phyloP scores from a whole-genome alignment of 352 stramenopile genomes.

The Globisporangium rhizosaccharum region DNA sequence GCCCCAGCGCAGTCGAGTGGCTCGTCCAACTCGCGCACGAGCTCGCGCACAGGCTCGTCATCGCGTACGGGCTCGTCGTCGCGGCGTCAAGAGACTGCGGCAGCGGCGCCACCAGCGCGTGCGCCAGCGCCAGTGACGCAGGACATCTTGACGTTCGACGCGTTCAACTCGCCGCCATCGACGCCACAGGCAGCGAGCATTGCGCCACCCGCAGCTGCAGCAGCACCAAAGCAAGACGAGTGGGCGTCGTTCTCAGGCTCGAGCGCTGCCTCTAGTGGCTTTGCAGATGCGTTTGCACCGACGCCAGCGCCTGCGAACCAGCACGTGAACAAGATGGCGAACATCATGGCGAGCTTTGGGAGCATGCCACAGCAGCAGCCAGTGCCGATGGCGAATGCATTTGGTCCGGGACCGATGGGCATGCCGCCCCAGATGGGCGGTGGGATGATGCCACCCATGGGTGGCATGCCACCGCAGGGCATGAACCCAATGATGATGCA shows the following conservation, averaged over 20 bases:
- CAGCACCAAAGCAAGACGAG: constrained; percentile 50
- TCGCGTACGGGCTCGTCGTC: constrained; percentile 26
- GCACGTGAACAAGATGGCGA: constrained; percentile 74
- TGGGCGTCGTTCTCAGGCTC: constrained; percentile 70
- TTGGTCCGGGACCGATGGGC: constrained; percentile 17
- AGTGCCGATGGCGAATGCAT: constrained; percentile 22
- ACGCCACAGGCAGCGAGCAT: constrained; percentile 18
- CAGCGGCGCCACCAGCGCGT: constrained; percentile 12
- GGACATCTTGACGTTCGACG: constrained; percentile 74
- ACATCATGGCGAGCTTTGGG: constrained; percentile 86
- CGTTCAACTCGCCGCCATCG: constrained; percentile 39
- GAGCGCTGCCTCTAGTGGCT: constrained; percentile 25
- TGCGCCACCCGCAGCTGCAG: constrained; percentile 4
- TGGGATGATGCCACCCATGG: constrained; percentile 30
- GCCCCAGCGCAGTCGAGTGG: constrained; percentile 10
- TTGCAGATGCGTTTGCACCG: constrained; percentile 39
- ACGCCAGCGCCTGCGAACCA: constrained; percentile 32
- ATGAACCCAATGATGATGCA: constrained; percentile 42
- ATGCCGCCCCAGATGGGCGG: constrained; percentile 44
- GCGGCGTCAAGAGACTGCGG: constrained; percentile 28
- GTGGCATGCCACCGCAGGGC: constrained; percentile 12
- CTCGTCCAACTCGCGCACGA: constrained; percentile 27
- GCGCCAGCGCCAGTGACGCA: constrained; percentile 21
- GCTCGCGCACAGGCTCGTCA: constrained; percentile 7
- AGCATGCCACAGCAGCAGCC: constrained; percentile 14